Evolutionary conservation across 2,329 filamentous ascomycete genomes (phyloP), one percentile per base, ranked within the genome.

Genomic region (Pseudomassariella vexata): DNA sequence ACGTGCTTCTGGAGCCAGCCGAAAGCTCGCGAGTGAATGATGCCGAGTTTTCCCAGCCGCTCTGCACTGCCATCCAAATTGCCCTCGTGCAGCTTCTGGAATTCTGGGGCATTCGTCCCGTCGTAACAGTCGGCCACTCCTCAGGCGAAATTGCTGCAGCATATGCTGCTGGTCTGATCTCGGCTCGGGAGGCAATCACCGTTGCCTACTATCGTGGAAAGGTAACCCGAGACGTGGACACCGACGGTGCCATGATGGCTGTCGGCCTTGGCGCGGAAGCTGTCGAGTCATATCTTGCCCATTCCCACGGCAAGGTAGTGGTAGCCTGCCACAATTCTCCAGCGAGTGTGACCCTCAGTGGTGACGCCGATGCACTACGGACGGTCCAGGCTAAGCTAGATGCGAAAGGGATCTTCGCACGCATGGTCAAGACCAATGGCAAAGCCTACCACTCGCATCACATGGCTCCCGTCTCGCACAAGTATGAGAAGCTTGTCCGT

Each of bases 301-400:
- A 61, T 22, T 52, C 48, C 10, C 58, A 68, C 1, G 55, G 55
- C 3, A 55, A 57, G 29, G 49, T 57, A 7, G 50, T 57, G 38
- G 50, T 65, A 14, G 44, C 55, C 15, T 58, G 55, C 27, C 60
- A 64, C 4, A 56, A 62, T 26, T 62, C 69, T 4, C 36, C 50
- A 3, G 51, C 63, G n/a, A 65, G 70, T 38, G 64, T 66, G 12
- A 56, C 70, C 6, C 65, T 68, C 25, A 66, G 65, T 12, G 66
- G 68, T 6, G 62, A 68, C 5, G 63, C 63, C 9, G 60, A 59
- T 17, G 62, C 59, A 1, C 32, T 63, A 15, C 54, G 60, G 42
- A 49, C 50, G 1, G 47, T 72, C 3, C 59, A 54, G 39, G 52
- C 58, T 17, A 42, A 57, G 5, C 47, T 63, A 30, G 60, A 59